Evolutionary conservation across 176 grass and related monocot genomes (phyloP).

Genomic region (Coix lacrymajobi): DNA sequence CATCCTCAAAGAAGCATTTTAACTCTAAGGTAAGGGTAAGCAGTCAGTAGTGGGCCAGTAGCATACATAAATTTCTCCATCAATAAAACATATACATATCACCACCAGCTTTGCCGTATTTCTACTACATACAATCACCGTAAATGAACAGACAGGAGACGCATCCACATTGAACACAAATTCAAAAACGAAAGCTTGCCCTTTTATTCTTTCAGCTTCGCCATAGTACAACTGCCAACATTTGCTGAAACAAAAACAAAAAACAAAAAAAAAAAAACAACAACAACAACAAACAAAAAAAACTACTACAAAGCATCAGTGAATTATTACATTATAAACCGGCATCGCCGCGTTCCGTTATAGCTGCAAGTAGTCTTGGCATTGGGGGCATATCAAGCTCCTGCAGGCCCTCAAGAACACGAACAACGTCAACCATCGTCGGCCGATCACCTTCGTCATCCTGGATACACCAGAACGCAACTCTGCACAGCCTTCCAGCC

Average conservation of each 20-base stretch:
- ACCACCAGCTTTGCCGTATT: neutral
- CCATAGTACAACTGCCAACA: neutral
- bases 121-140: neutral
- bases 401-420: conserved; percentile 29
- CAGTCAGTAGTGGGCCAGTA: neutral
- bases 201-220: neutral
- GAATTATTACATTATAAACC: neutral
- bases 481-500: conserved; percentile 25
- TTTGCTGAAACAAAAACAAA: neutral
- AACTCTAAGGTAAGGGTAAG: neutral
- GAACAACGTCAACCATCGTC: conserved; percentile 33
- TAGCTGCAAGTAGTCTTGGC: conserved; percentile 39
- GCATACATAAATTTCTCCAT: neutral
- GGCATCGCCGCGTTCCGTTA: neutral
- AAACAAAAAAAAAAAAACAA: no score
- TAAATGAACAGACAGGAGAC: neutral
- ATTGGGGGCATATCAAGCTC: conserved; percentile 34
- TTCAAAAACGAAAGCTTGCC: neutral
- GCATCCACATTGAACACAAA: neutral
- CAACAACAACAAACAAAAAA: neutral
- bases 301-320: neutral
- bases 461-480: conserved; percentile 55
- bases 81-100: neutral
- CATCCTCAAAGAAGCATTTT: neutral
- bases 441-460: conserved; percentile 24